phyloP scores from a whole-genome alignment of 2,329 filamentous ascomycete genomes.

The Fusarium oxysporum region DNA sequence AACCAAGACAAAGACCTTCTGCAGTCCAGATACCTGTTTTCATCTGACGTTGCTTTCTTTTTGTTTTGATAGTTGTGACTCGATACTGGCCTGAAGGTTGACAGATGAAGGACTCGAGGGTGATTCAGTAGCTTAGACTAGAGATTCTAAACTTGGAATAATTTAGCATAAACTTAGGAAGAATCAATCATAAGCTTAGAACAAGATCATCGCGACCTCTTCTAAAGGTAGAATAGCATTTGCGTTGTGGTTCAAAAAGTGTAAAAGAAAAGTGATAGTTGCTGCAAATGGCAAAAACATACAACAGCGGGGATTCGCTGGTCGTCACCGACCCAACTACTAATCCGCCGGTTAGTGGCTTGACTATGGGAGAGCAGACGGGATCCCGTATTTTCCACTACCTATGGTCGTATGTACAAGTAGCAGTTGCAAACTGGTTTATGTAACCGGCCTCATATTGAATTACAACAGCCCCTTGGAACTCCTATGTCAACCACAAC shows the following conservation, averaged over 20 bases:
- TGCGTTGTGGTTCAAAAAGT: background rate
- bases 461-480: accelerated
- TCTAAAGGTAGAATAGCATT: background rate
- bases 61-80: background rate
- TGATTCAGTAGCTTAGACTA: background rate
- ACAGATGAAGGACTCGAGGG: too few relatives aligned
- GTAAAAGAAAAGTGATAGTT: accelerated
- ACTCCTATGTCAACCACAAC: background rate
- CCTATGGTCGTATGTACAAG: constrained; percentile 2
- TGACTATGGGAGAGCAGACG: background rate
- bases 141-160: background rate
- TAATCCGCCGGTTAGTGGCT: background rate
- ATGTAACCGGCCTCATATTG: accelerated
- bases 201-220: background rate
- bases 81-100: background rate
- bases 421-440: accelerated
- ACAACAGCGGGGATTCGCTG: background rate
- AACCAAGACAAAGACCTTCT: background rate
- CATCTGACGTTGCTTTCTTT: background rate
- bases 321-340: background rate
- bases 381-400: constrained; percentile 9
- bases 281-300: background rate
- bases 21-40: background rate
- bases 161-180: background rate
- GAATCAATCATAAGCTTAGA: background rate